Percentiles rank a stretch among this genome's conserved stretches.
phyloP scores from a whole-genome alignment of 306 rosid genomes.

The Pyrus communis region DNA sequence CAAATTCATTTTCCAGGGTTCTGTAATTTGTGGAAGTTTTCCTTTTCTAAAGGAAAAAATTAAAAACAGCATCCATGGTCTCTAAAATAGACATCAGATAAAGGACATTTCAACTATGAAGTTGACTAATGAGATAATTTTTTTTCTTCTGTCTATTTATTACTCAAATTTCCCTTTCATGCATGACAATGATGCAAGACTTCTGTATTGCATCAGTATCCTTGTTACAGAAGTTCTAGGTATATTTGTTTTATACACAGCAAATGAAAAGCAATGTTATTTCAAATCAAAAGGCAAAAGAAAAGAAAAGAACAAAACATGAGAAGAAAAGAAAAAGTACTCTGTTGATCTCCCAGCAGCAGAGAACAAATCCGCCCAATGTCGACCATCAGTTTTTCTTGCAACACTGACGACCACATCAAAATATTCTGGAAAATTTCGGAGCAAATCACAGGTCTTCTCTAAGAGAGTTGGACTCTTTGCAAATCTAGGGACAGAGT shows the following conservation, averaged over 20 bases:
- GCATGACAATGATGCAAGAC: neutral
- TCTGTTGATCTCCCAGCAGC: conserved; percentile 98
- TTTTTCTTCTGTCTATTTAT: neutral
- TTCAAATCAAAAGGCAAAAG: neutral
- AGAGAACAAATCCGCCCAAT: conserved; percentile 93
- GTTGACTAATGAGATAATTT: neutral
- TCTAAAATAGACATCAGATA: neutral
- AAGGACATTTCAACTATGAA: neutral
- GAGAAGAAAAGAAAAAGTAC: conserved; percentile 31
- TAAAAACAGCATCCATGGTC: neutral
- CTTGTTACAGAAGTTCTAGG: neutral
- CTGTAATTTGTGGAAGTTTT: neutral
- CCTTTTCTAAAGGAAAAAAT: neutral
- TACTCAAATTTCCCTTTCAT: neutral
- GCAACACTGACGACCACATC: conserved; percentile 98
- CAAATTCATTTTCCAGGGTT: neutral
- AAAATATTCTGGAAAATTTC: conserved; percentile 81
- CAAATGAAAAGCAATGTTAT: neutral
- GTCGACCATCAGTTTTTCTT: conserved; percentile 98
- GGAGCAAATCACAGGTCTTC: conserved; percentile 66
- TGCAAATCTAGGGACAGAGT: conserved; percentile 34
- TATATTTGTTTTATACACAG: neutral
- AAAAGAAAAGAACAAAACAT: conserved; percentile 8
- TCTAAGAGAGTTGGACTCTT: conserved; percentile 41
- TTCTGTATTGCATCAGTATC: neutral